A percentile compares a stretch with the other conserved stretches of the same genome.
Conservation (phyloP, 2,329 filamentous ascomycete genomes). For the Monilinia polystroma region DNA sequence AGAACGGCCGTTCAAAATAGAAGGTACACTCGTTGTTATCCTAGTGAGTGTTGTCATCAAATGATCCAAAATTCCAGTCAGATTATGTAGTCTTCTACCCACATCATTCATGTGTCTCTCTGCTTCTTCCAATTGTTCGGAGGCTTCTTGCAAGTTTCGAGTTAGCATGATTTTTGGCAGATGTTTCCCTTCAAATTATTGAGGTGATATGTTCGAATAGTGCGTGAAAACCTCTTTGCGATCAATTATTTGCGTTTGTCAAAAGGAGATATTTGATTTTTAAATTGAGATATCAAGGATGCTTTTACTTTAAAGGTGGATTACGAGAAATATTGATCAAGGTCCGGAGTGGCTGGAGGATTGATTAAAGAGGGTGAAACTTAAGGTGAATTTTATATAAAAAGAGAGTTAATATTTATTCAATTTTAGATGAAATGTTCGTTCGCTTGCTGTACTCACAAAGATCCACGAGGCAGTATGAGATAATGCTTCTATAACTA, state of each 20-base stretch:
- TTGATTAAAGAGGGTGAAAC: not conserved
- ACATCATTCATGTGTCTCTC: no score
- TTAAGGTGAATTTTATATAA: no score
- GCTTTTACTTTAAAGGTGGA: not conserved
- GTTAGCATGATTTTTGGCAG: not conserved
- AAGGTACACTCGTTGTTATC: no score
- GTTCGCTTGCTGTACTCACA: not conserved
- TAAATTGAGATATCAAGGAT: not conserved
- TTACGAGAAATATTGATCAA: not conserved
- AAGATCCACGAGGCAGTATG: not conserved
- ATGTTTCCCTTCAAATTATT: not conserved
- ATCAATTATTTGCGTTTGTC: not conserved
- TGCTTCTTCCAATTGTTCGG: not conserved
- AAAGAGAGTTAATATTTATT: not conserved
- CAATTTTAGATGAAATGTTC: not conserved
- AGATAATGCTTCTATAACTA: not conserved
- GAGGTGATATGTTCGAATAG: no score
- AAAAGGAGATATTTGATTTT: not conserved
- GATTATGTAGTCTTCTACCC: no score
- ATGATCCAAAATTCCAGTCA: not conserved
- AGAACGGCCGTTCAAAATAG: not conserved
- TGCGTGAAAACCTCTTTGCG: not conserved
- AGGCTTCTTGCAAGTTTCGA: not conserved
- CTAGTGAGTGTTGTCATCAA: not conserved
- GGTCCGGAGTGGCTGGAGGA: not conserved